A percentile compares a stretch with the other conserved stretches of the same genome.
Conservation (phyloP, 2,329 filamentous ascomycete species). For the Zopfia rhizophila region DNA sequence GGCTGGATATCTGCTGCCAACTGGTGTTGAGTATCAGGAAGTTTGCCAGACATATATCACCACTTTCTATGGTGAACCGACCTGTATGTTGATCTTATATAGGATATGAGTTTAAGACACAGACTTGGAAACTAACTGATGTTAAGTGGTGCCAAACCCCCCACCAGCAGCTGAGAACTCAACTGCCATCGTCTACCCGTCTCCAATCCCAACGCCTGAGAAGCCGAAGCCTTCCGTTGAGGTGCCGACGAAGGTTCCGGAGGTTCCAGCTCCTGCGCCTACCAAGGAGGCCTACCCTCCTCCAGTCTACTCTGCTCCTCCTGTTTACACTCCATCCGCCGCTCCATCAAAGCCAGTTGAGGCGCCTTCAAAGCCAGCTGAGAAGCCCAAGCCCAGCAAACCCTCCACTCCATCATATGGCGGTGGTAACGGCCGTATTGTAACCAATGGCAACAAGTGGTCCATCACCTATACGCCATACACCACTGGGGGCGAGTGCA, state of each 20-base stretch:
- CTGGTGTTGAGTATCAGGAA: slow-evolving; percentile 62
- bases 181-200: slow-evolving; percentile 33
- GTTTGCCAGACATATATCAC: slow-evolving; percentile 77
- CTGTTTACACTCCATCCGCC: slow-evolving; percentile 15
- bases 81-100: slow-evolving; percentile 59
- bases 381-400: slow-evolving; percentile 37
- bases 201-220: slow-evolving; percentile 65
- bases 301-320: slow-evolving; percentile 23
- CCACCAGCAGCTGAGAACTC: slow-evolving; percentile 39
- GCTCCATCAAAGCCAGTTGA: slow-evolving; percentile 16
- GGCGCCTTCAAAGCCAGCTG: slow-evolving; percentile 26
- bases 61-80: slow-evolving; percentile 74
- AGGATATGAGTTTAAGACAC: not conserved
- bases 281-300: slow-evolving; percentile 43
- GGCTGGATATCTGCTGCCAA: slow-evolving; percentile 46
- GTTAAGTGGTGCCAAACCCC: slow-evolving; percentile 15
- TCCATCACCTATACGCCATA: slow-evolving; percentile 63
- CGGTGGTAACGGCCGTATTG: slow-evolving; percentile 38
- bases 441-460: slow-evolving; percentile 58
- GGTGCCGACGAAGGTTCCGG: slow-evolving; percentile 70
- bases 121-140: not conserved
- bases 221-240: slow-evolving; percentile 65
- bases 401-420: slow-evolving; percentile 3
- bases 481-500: slow-evolving; percentile 55
- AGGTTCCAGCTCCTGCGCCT: slow-evolving; percentile 76